Evolutionary conservation across 331 rosid species (phyloP).

Genomic region (Telfairia occidentalis): DNA sequence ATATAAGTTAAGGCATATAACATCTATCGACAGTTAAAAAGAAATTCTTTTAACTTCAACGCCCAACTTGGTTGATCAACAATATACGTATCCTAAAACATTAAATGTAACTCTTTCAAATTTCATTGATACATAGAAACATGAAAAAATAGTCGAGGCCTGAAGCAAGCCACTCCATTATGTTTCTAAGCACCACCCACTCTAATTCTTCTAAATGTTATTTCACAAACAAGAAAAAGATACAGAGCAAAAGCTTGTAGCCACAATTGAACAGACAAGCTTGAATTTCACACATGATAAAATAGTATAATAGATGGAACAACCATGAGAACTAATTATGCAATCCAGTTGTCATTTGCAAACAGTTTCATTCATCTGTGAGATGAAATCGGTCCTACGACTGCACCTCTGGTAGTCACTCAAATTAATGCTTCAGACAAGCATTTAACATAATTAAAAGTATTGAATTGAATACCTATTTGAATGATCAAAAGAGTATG

Average conservation of each 20-base stretch:
- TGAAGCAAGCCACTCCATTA: not conserved
- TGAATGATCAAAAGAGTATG: not conserved
- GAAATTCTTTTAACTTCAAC: not conserved
- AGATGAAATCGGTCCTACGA: not conserved
- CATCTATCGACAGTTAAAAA: not conserved
- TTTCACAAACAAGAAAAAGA: not conserved
- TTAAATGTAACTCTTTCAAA: not conserved
- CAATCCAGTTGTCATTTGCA: not conserved
- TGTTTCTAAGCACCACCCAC: not conserved
- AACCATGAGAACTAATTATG: not conserved
- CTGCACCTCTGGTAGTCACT: not conserved
- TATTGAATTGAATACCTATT: not conserved
- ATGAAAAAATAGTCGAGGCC: not conserved
- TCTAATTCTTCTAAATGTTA: not conserved
- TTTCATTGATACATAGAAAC: not conserved
- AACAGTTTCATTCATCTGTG: not conserved
- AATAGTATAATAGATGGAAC: not conserved
- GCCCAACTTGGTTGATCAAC: not conserved
- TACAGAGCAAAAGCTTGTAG: not conserved
- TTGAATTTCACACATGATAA: not conserved
- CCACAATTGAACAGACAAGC: not conserved
- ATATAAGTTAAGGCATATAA: not conserved
- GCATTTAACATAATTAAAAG: not conserved
- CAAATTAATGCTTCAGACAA: not conserved
- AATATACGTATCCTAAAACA: not conserved